Evolutionary conservation across 1,139 yeast species (phyloP).

Genomic region (Lodderomyces theae): DNA sequence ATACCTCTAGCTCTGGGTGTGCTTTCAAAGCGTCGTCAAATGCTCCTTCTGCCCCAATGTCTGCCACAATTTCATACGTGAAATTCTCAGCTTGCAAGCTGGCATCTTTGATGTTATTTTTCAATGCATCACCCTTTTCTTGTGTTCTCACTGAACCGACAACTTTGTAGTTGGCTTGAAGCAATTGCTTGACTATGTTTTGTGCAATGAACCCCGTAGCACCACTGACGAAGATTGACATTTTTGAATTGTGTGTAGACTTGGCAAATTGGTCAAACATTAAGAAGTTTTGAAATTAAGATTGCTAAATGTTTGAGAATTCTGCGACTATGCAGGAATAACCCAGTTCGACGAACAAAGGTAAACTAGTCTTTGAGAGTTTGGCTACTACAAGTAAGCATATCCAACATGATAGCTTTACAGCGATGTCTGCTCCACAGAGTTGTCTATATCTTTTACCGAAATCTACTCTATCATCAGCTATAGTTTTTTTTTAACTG

Average conservation of each 20-base stretch:
- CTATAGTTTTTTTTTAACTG: no score
- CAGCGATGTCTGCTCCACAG: no score
- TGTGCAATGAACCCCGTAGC: slow-evolving; percentile 65
- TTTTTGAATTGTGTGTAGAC: slow-evolving; percentile 20
- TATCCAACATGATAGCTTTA: no score
- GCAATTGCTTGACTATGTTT: slow-evolving; percentile 37
- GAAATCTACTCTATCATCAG: no score
- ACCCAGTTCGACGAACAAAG: no score
- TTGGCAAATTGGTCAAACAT: no score
- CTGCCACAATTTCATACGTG: slow-evolving; percentile 33
- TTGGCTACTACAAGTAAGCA: no score
- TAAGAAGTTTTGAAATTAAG: no score
- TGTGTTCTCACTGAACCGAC: slow-evolving; percentile 62
- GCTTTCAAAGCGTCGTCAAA: slow-evolving; percentile 32
- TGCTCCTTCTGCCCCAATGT: slow-evolving; percentile 30
- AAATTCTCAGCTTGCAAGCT: slow-evolving; percentile 19
- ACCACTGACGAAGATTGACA: slow-evolving; percentile 47
- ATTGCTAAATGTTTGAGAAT: no score
- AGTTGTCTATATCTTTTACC: no score
- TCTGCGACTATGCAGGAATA: no score
- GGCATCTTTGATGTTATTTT: slow-evolving; percentile 14
- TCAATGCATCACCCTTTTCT: slow-evolving; percentile 48
- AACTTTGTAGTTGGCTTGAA: slow-evolving; percentile 47
- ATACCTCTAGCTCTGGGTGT: slow-evolving; percentile 25
- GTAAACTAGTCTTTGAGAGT: no score